Evolutionary conservation across 768 basidiomycete genomes (phyloP), one percentile per base, ranked within the genome.

Genomic region (Phaffia tasmanica): DNA sequence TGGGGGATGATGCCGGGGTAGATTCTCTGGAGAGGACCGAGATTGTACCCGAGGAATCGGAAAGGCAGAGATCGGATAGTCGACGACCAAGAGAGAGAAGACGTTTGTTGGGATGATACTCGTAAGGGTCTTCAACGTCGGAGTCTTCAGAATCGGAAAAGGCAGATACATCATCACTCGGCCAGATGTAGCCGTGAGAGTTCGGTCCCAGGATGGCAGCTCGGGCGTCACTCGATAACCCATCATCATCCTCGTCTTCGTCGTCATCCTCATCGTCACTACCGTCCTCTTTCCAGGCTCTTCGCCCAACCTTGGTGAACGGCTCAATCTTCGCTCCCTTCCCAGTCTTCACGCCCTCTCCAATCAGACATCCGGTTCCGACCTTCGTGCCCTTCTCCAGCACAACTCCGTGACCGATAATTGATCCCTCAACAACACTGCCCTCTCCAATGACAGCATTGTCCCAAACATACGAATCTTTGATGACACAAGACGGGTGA

Each of bases 101-200:
- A 18, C 67, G 63, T 56, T 75, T 74, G 71, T 76, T 77, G 27
- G 70, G 66, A 1, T 75, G 75, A 46, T 73, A 72, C 61, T 76
- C 76, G 67, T 74, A 75, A 4, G 75, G 76, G 23, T 62, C 65
- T 35, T 77, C 77, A 18, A 60, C 49, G 55, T 67, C 66, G 30
- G 56, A 57, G 14, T 29, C 27, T 18, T 85, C 81, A 15, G 83
- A 81, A 5, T 81, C 79, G 58, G 63, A 49, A 3, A 73, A 74
- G 57, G 75, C 75, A 18, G 67, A 69, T 0, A 62, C 74, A 49
- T 72, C 73, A 9, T 76, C 78, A n/a, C 74, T 74, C 0, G 89
- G 88, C 90, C 89, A 95, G 58, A 91, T 80, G 62, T 87, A 81
- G 0, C 88, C 92, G 72, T 88, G 86, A 1, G 85, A 83, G 60